Base-by-base conservation (phyloP, 306 rosid species). In the Pterocarpus santalinus region DNA sequence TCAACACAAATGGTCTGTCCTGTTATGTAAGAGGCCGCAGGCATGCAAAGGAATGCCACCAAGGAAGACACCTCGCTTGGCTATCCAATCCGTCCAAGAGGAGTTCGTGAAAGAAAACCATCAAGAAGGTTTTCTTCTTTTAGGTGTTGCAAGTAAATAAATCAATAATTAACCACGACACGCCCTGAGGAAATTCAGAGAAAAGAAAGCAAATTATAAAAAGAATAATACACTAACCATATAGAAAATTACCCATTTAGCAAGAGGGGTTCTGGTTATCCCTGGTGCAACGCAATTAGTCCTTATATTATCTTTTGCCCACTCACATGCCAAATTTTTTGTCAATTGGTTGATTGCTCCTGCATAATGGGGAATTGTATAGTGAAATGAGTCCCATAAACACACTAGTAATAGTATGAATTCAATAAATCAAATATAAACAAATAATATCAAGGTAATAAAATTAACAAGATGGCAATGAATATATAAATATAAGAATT, bases 271-370 rank as follows among this genome's bases (percentile, higher is more conserved):
- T 78, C 33, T 77, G 39, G 67, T 87, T 13, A 51, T 22, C 63
- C 90, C 86, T 15, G 93, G 95, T 32, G 92, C 91, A 71, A 89
- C 79, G 15, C 87, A 82, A 35, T 89, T 91, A 28, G 73, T 79
- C 81, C 92, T 88, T 55, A 83, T 87, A 2, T 91, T 87, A 34
- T 91, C 90, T 65, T 88, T 85, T 41, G 91, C 91, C 95, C 93
- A 88, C 33, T 88, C 93, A 16, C 92, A 88, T 16, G 96, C 92
- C 83, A 91, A 69, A 16, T 53, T 77, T 80, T 72, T 86, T 0
- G 92, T 75, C 7, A 88, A 8, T 5, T 88, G 90, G 43, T 81
- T 91, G 2, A 88, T 83, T 79, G 92, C 93, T 57, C 90, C 90
- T 89, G 78, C 65, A 63, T 33, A 35, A 22, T 22, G 28, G 28